Evolutionary conservation across 23 red algal genomes (phyloP), one percentile per base, ranked within the genome.

Genomic region (Gracilariopsis chorda): DNA sequence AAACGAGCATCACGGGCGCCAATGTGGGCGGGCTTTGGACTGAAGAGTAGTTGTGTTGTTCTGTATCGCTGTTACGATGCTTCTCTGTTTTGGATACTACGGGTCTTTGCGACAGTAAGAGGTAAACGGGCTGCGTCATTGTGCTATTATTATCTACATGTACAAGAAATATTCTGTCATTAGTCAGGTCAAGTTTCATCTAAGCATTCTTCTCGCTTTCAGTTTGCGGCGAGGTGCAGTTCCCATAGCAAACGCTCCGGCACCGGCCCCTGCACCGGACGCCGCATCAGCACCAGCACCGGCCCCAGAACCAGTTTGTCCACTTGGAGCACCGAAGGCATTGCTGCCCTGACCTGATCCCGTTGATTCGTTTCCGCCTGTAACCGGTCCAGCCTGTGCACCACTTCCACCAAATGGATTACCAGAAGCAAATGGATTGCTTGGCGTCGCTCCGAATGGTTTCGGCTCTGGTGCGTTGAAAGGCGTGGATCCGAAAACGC

Each of bases 181-280:
- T n/a, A n/a, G n/a, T n/a, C n/a, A n/a, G n/a, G n/a, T n/a, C n/a
- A n/a, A n/a, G n/a, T n/a, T 21, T 73, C 33, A 73, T 25, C 67
- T 73, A 23, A 37, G 28, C 17, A 35, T 73, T 36, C 67, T 73
- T 73, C 67, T 73, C 16, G 39, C 67, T 12, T 73, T 73, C 9
- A 73, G 13, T 24, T 73, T 73, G 0, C 67, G 67, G 28, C 67
- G 39, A n/a, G 67, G 17, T 7, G 39, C 67, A 23, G 37, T 42
- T 46, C 67, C 67, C 67, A 73, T 73, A 25, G 67, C 67, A 35
- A 73, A 73, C 13, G 67, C 67, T 28, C 67, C 67, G 47, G 67
- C 39, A 6, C 67, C 37, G n/a, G n/a, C n/a, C n/a, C n/a, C n/a
- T n/a, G n/a, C n/a, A n/a, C n/a, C n/a, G n/a, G n/a, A n/a, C n/a